Conservation (phyloP, 169 alveolate species). For the Cryptosporidium viatorum region DNA sequence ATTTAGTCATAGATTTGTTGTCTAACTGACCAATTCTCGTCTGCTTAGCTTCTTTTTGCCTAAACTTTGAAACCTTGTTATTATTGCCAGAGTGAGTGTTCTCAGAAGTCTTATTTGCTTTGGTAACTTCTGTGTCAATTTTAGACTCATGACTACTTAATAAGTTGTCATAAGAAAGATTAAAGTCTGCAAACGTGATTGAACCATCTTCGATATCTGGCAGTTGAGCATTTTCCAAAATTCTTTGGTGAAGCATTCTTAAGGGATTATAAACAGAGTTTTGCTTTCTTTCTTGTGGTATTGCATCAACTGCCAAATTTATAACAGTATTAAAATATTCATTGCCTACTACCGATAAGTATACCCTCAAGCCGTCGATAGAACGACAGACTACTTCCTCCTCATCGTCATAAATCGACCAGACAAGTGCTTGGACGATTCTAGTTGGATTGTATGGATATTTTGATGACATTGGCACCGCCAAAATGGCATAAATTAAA, state of each 20-base stretch:
- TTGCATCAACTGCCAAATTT: conserved; percentile 52
- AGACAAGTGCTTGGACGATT: conserved; percentile 72
- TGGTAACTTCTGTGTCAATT: neutral
- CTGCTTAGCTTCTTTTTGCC: neutral
- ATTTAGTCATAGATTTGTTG: neutral
- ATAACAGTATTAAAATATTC: conserved; percentile 69
- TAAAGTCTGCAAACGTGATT: conserved; percentile 51
- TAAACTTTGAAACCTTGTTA: conserved; percentile 16
- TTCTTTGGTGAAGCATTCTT: conserved; percentile 52
- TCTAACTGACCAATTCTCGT: neutral
- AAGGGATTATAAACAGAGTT: conserved; percentile 24
- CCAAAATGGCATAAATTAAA: conserved; percentile 55
- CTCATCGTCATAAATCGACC: conserved; percentile 73
- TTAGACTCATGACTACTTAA: neutral
- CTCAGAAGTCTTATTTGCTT: conserved; percentile 37
- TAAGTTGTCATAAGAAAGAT: neutral
- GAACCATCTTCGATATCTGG: conserved; percentile 71
- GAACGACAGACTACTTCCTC: conserved; percentile 73
- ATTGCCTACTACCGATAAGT: conserved; percentile 69
- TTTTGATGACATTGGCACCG: conserved; percentile 74
- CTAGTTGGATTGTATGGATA: conserved; percentile 72
- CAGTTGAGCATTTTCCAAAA: conserved; percentile 50
- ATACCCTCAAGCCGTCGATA: conserved; percentile 63
- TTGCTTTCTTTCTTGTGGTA: conserved; percentile 61
- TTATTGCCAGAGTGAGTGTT: conserved; percentile 46